These are phyloP conservation scores for Tetrahymena malaccensis DNA, from an alignment of 73 alveolate species.

Conservation along the genomic window DNA sequence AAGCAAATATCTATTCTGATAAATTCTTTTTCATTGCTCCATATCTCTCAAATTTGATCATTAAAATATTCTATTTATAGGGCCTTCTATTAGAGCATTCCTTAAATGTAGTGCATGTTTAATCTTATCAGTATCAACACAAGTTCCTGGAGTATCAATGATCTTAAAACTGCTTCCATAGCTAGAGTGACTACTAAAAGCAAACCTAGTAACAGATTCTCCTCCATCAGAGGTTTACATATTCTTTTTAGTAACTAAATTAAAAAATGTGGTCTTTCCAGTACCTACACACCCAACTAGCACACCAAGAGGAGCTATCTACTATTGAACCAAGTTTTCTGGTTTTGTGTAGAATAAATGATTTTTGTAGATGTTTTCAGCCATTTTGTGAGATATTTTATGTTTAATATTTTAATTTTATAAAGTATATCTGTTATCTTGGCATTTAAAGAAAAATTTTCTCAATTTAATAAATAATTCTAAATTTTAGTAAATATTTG, in stretches of 20 bases:
- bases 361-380: neutral
- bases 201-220: neutral
- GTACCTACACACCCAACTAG: constrained; percentile 1
- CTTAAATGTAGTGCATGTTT: neutral
- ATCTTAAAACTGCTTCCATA: constrained; percentile 5
- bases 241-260: neutral
- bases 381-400: no score
- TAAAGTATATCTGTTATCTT: no score
- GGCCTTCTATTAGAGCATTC: constrained; percentile 6
- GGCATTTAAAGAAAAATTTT: no score
- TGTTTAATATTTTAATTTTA: no score
- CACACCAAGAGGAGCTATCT: neutral
- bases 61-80: neutral
- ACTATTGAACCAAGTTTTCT: neutral
- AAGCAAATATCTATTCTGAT: neutral
- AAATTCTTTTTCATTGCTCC: neutral
- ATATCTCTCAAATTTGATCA: constrained; percentile 6
- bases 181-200: neutral
- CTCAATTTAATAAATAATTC: no score
- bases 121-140: neutral
- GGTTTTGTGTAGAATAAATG: neutral
- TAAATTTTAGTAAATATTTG: no score
- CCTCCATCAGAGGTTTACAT: neutral
- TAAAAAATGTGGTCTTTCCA: constrained; percentile 16
- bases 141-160: constrained; percentile 18